phyloP scores from a whole-genome alignment of 768 basidiomycete genomes.

The Mycena polygramma region DNA sequence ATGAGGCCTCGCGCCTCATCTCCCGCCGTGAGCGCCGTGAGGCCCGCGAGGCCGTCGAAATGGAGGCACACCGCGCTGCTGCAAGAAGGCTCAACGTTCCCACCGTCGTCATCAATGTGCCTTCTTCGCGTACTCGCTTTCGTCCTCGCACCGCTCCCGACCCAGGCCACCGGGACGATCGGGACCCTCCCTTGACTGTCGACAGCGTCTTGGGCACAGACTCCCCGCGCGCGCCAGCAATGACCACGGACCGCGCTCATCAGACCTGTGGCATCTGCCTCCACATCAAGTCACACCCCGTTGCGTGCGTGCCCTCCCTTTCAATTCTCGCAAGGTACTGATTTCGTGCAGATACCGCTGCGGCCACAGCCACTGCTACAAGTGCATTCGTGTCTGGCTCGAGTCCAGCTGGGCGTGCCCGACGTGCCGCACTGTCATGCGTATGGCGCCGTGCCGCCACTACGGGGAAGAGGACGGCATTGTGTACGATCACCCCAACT shows the following conservation, averaged over 20 bases:
- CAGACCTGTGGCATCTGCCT: conserved; percentile 4
- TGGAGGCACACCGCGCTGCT: no score
- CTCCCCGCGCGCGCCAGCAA: neutral
- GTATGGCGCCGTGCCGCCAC: neutral
- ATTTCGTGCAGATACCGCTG: neutral
- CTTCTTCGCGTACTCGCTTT: no score
- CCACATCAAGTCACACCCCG: conserved; percentile 3
- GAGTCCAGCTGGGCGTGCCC: neutral
- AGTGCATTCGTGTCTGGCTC: conserved; percentile 7
- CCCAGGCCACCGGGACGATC: neutral
- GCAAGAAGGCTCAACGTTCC: no score
- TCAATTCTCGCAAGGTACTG: neutral
- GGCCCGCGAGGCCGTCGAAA: no score
- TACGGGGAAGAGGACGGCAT: neutral
- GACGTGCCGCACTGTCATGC: neutral
- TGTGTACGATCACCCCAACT: neutral
- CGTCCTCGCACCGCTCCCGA: neutral
- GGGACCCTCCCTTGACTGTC: neutral
- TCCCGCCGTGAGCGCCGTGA: no score
- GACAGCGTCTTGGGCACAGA: neutral
- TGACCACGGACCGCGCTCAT: neutral
- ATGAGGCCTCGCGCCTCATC: no score
- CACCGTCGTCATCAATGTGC: no score
- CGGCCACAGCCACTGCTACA: conserved; percentile 12
- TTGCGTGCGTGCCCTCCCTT: neutral